Percentiles rank a stretch among this genome's conserved stretches.
These are phyloP conservation scores for Scedosporium dehoogii DNA, from an alignment of 2,329 filamentous ascomycete genomes.

Conservation along the genomic window DNA sequence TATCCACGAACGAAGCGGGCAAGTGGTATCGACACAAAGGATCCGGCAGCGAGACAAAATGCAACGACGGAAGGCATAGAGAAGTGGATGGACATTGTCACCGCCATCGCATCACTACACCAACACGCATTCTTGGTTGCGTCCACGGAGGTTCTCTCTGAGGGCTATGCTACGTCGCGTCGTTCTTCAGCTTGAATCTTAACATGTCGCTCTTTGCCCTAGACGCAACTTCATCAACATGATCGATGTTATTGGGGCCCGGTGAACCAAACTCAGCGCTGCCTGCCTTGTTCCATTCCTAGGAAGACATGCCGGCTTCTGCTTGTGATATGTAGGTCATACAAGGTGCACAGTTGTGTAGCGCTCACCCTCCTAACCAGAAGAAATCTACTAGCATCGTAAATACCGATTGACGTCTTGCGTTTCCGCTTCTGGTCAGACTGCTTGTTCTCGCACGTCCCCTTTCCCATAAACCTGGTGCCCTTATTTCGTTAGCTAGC, in stretches of 20 bases:
- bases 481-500: too few relatives aligned
- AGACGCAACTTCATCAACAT: too few relatives aligned
- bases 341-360: too few relatives aligned
- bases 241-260: too few relatives aligned
- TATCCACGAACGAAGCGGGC: neutral
- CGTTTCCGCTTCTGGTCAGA: neutral
- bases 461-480: neutral
- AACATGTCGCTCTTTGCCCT: too few relatives aligned
- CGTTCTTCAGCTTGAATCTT: neutral
- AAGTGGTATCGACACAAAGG: neutral
- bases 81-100: neutral
- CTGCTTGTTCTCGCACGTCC: neutral
- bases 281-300: too few relatives aligned
- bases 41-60: neutral
- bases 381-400: neutral
- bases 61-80: neutral
- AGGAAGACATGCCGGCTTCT: too few relatives aligned
- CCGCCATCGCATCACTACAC: neutral
- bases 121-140: too few relatives aligned
- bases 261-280: too few relatives aligned
- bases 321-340: too few relatives aligned
- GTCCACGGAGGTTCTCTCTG: too few relatives aligned
- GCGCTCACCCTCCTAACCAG: neutral
- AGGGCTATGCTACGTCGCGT: neutral
- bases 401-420: neutral